phyloP scores from a whole-genome alignment of 306 rosid species.

The Vigna trinervia region DNA sequence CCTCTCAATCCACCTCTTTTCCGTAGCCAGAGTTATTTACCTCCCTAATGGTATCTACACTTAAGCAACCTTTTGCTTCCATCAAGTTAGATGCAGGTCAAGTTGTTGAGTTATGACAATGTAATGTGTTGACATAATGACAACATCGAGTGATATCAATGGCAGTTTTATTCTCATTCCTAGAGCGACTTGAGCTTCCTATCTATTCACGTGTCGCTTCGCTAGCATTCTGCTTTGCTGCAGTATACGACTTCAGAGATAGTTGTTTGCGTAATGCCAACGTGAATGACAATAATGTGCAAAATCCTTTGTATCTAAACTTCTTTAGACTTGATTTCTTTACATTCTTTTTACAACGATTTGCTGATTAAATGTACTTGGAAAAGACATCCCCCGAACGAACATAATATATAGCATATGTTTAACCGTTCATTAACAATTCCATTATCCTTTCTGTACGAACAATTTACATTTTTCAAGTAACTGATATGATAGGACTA shows the following conservation, averaged over 20 bases:
- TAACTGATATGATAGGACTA: background rate
- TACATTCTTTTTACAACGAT: background rate
- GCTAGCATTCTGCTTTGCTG: background rate
- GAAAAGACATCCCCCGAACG: background rate
- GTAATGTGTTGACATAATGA: constrained; percentile 33
- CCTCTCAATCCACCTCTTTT: constrained; percentile 20
- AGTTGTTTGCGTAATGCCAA: background rate
- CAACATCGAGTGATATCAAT: background rate
- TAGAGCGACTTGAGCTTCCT: background rate
- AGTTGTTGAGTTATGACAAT: constrained; percentile 20
- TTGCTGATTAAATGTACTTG: background rate
- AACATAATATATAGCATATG: background rate
- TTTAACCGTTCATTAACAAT: background rate
- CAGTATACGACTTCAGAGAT: background rate
- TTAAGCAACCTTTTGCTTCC: background rate
- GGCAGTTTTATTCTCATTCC: background rate
- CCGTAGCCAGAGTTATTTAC: constrained; percentile 1
- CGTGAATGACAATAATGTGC: background rate
- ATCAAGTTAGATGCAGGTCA: constrained; percentile 15
- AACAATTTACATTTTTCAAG: background rate
- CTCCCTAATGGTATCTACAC: constrained; percentile 1
- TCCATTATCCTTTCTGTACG: background rate
- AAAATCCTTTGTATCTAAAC: background rate
- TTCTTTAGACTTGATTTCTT: background rate
- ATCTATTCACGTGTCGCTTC: background rate